Percentiles rank a stretch among this genome's conserved stretches.
These are phyloP conservation scores for Fusarium sp. DNA, from an alignment of 2,329 filamentous ascomycete species.

Conservation along the genomic window DNA sequence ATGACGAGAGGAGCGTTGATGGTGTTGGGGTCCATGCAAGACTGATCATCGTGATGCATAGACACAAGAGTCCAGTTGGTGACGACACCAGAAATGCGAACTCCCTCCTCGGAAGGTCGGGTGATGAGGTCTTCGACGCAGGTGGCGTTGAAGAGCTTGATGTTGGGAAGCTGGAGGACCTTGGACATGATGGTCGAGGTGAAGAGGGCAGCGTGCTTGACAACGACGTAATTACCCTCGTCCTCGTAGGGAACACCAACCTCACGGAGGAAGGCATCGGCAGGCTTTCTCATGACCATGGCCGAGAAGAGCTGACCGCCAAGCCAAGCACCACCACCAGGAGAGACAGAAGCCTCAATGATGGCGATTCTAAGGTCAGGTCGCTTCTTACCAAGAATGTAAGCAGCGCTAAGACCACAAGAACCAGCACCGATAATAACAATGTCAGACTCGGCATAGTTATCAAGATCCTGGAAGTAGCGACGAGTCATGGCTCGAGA, in stretches of 20 bases:
- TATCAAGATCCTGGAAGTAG: conserved; percentile 92
- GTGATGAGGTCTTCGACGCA: conserved; percentile 94
- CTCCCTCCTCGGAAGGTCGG: conserved; percentile 66
- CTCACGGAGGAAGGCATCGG: conserved; percentile 85
- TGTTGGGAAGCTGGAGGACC: conserved; percentile 86
- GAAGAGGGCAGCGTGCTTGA: conserved; percentile 94
- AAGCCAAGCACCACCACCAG: conserved; percentile 91
- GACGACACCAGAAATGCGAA: conserved; percentile 88
- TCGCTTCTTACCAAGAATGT: conserved; percentile 83
- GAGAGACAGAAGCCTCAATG: conserved; percentile 87
- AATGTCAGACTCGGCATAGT: conserved; percentile 91
- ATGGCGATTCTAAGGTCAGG: conserved; percentile 94
- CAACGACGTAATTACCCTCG: conserved; percentile 88
- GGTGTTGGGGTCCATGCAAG: conserved; percentile 97
- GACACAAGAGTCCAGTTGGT: conserved; percentile 96
- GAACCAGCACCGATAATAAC: conserved; percentile 93
- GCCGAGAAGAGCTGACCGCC: conserved; percentile 94
- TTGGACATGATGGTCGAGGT: conserved; percentile 87
- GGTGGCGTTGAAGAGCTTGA: conserved; percentile 97
- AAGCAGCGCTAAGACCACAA: conserved; percentile 87
- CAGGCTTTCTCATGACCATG: conserved; percentile 95
- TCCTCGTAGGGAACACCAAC: conserved; percentile 89
- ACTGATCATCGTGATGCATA: conserved; percentile 89
- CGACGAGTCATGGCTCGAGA: conserved; percentile 93
- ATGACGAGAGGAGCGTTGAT: conserved; percentile 93